phyloP scores from a whole-genome alignment of 306 rosid species.

The Glycine soja region DNA sequence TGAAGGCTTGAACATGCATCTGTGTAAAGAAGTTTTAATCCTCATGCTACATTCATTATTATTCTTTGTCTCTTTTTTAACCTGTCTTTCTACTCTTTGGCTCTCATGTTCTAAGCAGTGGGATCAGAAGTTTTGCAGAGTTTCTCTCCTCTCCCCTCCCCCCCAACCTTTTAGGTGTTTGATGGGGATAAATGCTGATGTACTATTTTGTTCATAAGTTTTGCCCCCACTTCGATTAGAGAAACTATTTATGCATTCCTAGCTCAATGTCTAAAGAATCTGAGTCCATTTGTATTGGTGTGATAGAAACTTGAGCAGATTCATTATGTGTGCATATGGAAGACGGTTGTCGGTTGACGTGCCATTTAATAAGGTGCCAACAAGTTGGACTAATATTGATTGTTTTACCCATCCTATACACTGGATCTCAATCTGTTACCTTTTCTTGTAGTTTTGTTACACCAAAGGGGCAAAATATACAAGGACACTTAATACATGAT shows the following conservation, averaged over 20 bases:
- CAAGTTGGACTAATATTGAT: not conserved
- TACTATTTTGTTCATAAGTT: slow-evolving; percentile 43
- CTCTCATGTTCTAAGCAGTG: slow-evolving; percentile 1
- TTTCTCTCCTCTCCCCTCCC: not conserved
- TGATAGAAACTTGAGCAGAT: not conserved
- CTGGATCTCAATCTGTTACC: not conserved
- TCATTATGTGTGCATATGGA: not conserved
- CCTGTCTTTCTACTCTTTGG: not conserved
- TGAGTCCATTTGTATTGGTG: not conserved
- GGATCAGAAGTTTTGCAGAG: slow-evolving; percentile 18
- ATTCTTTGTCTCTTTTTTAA: slow-evolving; percentile 36
- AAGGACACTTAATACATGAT: no score
- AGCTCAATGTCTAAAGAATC: slow-evolving; percentile 35
- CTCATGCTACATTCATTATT: slow-evolving; percentile 22
- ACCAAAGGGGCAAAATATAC: no score
- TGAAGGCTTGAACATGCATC: slow-evolving; percentile 59
- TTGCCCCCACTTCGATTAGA: slow-evolving; percentile 27
- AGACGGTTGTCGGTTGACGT: not conserved
- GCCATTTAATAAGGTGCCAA: not conserved
- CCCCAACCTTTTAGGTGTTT: slow-evolving; percentile 4
- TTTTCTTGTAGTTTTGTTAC: not conserved
- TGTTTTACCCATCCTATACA: not conserved
- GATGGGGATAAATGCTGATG: slow-evolving; percentile 18
- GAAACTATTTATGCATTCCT: slow-evolving; percentile 25
- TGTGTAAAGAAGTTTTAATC: slow-evolving; percentile 10